phyloP scores from a whole-genome alignment of 805 yeast species.

The Schwanniomyces vanrijiae region DNA sequence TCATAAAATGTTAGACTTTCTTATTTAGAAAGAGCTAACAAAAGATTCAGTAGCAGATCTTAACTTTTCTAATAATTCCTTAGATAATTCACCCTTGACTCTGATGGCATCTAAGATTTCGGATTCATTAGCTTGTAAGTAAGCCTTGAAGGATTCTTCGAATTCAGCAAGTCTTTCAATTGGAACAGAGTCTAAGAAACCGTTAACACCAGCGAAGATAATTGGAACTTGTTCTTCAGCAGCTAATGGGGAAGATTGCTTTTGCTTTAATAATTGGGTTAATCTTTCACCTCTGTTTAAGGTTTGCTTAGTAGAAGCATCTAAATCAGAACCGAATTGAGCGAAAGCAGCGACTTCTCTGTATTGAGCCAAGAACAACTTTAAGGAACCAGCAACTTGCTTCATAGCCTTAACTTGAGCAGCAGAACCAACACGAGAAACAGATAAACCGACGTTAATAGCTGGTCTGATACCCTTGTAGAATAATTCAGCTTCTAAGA shows the following conservation, averaged over 20 bases:
- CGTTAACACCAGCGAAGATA: conserved; percentile 99
- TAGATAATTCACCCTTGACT: conserved; percentile 85
- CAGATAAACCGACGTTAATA: conserved; percentile 99
- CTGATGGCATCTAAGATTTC: conserved; percentile 82
- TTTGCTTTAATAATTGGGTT: conserved; percentile 97
- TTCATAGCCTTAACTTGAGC: conserved; percentile 99
- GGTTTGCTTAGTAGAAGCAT: conserved; percentile 99
- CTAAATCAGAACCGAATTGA: conserved; percentile 99
- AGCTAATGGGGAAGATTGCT: conserved; percentile 93
- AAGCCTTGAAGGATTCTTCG: conserved; percentile 89
- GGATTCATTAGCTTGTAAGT: conserved; percentile 87
- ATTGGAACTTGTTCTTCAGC: conserved; percentile 99
- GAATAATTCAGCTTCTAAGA: conserved; percentile 99
- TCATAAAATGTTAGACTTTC: conserved; percentile 5
- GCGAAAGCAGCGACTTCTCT: conserved; percentile 99
- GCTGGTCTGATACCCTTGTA: conserved; percentile 99
- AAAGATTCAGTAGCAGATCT: conserved; percentile 91
- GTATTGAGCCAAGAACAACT: conserved; percentile 99
- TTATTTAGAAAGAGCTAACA: conserved; percentile 74
- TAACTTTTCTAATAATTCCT: conserved; percentile 83
- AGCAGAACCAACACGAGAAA: conserved; percentile 99
- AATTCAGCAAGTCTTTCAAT: conserved; percentile 85
- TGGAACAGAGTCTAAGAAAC: conserved; percentile 89
- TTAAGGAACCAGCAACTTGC: conserved; percentile 99
- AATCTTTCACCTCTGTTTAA: conserved; percentile 99